Evolutionary conservation across 768 basidiomycete genomes (phyloP), one percentile per base, ranked within the genome.

Genomic region (Termitomyces sp.): DNA sequence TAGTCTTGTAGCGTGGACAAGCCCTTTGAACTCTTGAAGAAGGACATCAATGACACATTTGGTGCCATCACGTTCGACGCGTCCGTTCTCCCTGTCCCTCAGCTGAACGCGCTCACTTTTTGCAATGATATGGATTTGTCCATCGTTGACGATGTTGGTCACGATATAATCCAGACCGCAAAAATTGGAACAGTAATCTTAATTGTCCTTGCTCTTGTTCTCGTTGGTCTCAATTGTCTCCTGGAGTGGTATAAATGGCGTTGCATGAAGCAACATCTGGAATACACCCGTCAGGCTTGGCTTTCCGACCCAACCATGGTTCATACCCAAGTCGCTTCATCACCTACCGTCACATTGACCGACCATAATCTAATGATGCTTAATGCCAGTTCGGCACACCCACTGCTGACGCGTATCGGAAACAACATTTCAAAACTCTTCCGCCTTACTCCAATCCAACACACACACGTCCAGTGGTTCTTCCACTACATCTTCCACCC

Each of bases 231-330:
- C 37, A 83, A 94, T 71, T 89, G 85, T 62, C 69, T 86, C 4
- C 75, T 95, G 65, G 92, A 94, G 65, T 94, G 93, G 90, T 94
- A 87, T 79, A 89, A 89, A 67, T 97, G 93, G 90, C 78, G 81
- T 13, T 84, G 75, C 69, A 79, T 91, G 70, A 83, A 83, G 72
- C 65, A 63, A 3, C 86, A 91, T 65, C 74, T 94, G 58, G 79
- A 81, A 65, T 78, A 78, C 58, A 91, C 87, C 5, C 88, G 92
- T 46, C 81, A 87, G 62, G 90, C 89, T 4, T 93, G 92, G 89
- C 71, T 72, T 56, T 75, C 85, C 2, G 91, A 94, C 69, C 89
- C 90, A 6, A 84, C 86, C 12, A 74, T 84, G 56, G 69, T 75
- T 60, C 81, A 84, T 24, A 57, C 68, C 42, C 72, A 75, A 49